Evolutionary conservation across 23 red algal species (phyloP).

Genomic region (Gracilaria vermiculophylla): DNA sequence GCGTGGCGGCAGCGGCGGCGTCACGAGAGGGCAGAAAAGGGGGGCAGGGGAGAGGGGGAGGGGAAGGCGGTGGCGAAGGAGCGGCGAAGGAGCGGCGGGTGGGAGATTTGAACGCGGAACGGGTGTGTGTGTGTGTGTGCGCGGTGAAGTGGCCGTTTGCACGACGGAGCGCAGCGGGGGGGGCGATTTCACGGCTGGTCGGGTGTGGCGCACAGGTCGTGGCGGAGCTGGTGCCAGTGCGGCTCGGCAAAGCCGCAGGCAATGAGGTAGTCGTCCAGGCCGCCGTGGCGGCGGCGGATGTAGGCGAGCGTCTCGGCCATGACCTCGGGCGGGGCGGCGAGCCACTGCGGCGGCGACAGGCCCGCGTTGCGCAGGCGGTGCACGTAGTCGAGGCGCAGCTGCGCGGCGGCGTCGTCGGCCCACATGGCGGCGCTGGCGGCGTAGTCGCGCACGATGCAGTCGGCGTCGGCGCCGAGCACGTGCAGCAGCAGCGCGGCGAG

Average conservation of each 20-base stretch:
- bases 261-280: constrained; percentile 49
- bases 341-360: constrained; percentile 43
- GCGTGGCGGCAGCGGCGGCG: background rate
- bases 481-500: constrained; percentile 47
- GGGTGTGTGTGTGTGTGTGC: too few relatives aligned
- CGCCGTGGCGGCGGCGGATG: constrained; percentile 23
- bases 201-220: background rate
- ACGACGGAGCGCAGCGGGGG: too few relatives aligned
- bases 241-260: constrained; percentile 50
- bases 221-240: background rate
- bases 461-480: constrained; percentile 21
- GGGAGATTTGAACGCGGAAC: too few relatives aligned
- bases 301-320: constrained; percentile 57
- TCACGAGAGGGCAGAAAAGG: background rate
- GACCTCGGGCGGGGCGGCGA: constrained; percentile 57
- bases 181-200: too few relatives aligned
- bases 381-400: background rate
- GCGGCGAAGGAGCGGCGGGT: too few relatives aligned
- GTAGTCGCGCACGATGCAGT: constrained; percentile 59
- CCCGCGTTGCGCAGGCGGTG: constrained; percentile 7
- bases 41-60: background rate
- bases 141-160: too few relatives aligned
- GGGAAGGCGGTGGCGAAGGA: background rate
- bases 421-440: constrained; percentile 25
- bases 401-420: constrained; percentile 20